Evolutionary conservation across 768 basidiomycete genomes (phyloP), one percentile per base, ranked within the genome.

Genomic region (Phylloporus sp.): DNA sequence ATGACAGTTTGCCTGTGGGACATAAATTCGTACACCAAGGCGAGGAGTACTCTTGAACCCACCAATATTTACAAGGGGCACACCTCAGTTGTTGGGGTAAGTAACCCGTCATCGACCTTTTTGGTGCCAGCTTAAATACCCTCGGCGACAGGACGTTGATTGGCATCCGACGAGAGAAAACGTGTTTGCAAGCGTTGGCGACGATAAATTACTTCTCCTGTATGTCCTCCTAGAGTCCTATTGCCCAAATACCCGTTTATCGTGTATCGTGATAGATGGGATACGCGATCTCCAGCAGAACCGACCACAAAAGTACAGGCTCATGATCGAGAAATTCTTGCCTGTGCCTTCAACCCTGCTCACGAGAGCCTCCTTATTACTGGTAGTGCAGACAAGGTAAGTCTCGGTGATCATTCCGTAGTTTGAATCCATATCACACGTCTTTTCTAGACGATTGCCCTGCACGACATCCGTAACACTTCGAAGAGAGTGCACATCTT

Each of bases 1-100:
- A 91, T 86, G 77, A 97, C 95, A 0, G 83, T 98, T 32, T 97
- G 93, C 60, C 84, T 93, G 65, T 99, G 97, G 95, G 97, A 99
- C 66, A 73, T 97, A 35, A 91, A 91, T 63, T 82, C 86, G 0
- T 99, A 95, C 68, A 79, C 85, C 27, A 93, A 90, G 65, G 76
- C 76, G 36, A 90, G 86, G 56, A 76, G 76, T 10, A 80, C 83
- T 5, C 77, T 98, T n/a, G 91, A 97, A 55, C 94, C 97, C 15
- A 76, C 90, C 2, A 81, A 75, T 41, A 77, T 87, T 22, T 99
- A 90, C 75, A 80, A 80, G 59, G 95, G 94, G 0, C 97, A 99
- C 66, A 85, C 85, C 0, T 87, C 91, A 20, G 84, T 94, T 31
- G 97, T 99, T 47, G 94, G 93, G 28, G 94, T 95, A 69, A 24